Conservation (phyloP, 2,329 filamentous ascomycete species). For the Aspergillus tubingensis region DNA sequence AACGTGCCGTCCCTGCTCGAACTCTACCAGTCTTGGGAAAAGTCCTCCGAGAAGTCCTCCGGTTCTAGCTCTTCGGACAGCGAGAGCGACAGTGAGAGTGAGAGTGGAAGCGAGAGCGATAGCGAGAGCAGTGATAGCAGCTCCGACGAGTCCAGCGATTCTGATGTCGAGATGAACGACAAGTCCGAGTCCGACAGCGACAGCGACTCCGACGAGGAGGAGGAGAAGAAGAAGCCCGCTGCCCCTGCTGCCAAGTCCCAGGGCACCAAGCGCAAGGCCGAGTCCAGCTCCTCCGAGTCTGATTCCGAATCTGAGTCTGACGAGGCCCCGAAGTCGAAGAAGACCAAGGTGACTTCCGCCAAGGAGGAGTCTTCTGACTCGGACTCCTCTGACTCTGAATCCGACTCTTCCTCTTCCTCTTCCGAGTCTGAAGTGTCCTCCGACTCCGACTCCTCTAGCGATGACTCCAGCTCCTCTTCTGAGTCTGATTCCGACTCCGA, state of each 20-base stretch:
- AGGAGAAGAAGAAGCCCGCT: conserved; percentile 56
- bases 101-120: conserved; percentile 24
- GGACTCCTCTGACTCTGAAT: conserved; percentile 23
- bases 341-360: conserved; percentile 47
- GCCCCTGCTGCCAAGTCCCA: conserved; percentile 38
- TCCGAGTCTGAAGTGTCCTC: conserved; percentile 32
- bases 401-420: conserved; percentile 27
- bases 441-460: conserved; percentile 21
- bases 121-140: conserved; percentile 35
- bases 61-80: conserved; percentile 19
- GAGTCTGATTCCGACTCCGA: conserved; percentile 9
- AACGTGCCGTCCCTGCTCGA: conserved; percentile 44
- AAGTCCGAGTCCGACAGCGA: conserved; percentile 51
- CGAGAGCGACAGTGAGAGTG: conserved; percentile 26
- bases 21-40: conserved; percentile 38
- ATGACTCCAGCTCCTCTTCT: conserved; percentile 22
- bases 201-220: conserved; percentile 55
- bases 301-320: conserved; percentile 38
- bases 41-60: conserved; percentile 19
- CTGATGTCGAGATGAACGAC: conserved; percentile 48
- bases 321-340: conserved; percentile 56
- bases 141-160: conserved; percentile 40
- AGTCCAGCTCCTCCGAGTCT: conserved; percentile 43
- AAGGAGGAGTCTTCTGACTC: conserved; percentile 35
- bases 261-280: conserved; percentile 61